Evolutionary conservation across 495 filamentous ascomycete genomes (phyloP).

Genomic region (Cenococcum geophilum): DNA sequence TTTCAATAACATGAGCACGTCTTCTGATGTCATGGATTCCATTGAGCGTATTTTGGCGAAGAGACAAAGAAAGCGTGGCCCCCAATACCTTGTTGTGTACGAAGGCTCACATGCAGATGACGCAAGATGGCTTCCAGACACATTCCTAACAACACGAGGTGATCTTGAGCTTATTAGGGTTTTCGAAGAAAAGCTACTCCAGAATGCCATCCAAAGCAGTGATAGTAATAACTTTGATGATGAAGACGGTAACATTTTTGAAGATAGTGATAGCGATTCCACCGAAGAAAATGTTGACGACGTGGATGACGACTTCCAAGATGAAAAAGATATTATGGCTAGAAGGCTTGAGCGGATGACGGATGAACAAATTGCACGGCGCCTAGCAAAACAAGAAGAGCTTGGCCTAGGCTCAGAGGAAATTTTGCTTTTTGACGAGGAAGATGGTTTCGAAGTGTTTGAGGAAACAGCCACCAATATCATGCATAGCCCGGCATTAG

Average conservation of each 20-base stretch:
- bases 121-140: slow-evolving; percentile 45
- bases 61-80: slow-evolving; percentile 40
- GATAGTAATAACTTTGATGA: slow-evolving; percentile 28
- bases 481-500: neutral
- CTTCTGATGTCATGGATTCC: slow-evolving; percentile 19
- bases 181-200: slow-evolving; percentile 37
- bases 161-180: slow-evolving; percentile 35
- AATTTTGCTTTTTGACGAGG: slow-evolving; percentile 49
- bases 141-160: slow-evolving; percentile 30
- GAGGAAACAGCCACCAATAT: neutral
- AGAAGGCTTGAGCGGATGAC: slow-evolving; percentile 37
- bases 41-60: slow-evolving; percentile 41
- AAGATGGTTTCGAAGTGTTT: slow-evolving; percentile 21
- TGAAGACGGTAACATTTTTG: slow-evolving; percentile 38
- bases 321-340: slow-evolving; percentile 34
- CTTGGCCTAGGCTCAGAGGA: slow-evolving; percentile 55
- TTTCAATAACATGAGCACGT: slow-evolving; percentile 45
- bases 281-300: slow-evolving; percentile 39
- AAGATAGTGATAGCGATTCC: slow-evolving; percentile 35
- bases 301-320: slow-evolving; percentile 38
- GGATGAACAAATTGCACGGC: slow-evolving; percentile 54
- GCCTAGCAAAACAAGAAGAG: slow-evolving; percentile 62
- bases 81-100: slow-evolving; percentile 50
- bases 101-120: slow-evolving; percentile 42
- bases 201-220: neutral